Conservation (phyloP, 2,329 filamentous ascomycete genomes). For the Plenodomus biglobosus region DNA sequence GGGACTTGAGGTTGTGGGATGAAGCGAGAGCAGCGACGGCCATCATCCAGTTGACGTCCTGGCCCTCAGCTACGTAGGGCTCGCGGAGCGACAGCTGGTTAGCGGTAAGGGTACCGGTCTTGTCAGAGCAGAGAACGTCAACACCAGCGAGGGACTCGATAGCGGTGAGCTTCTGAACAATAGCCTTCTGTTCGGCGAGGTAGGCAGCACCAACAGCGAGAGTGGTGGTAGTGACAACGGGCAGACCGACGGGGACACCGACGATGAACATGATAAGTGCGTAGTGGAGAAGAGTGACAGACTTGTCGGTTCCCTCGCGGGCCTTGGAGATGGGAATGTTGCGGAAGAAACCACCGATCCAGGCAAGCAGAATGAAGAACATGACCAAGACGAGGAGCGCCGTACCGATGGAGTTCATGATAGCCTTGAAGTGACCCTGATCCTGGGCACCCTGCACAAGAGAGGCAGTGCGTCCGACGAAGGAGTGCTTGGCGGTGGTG, state of each 20-base stretch:
- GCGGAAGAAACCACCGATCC: slow-evolving; percentile 80
- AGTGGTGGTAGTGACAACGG: slow-evolving; percentile 76
- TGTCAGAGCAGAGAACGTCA: slow-evolving; percentile 78
- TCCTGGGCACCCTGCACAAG: slow-evolving; percentile 75
- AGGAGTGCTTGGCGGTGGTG: slow-evolving; percentile 69
- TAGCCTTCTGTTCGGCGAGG: slow-evolving; percentile 75
- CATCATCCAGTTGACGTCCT: slow-evolving; percentile 85
- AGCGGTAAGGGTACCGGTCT: slow-evolving; percentile 75
- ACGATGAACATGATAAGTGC: slow-evolving; percentile 64
- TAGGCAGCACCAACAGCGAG: slow-evolving; percentile 76
- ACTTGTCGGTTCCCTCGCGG: slow-evolving; percentile 53
- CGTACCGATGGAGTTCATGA: slow-evolving; percentile 81
- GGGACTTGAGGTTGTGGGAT: slow-evolving; percentile 76
- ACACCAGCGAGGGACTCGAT: slow-evolving; percentile 69
- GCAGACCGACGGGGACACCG: slow-evolving; percentile 75
- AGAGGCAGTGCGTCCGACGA: slow-evolving; percentile 74
- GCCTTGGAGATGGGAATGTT: slow-evolving; percentile 64
- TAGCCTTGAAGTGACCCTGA: slow-evolving; percentile 67
- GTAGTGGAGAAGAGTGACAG: slow-evolving; percentile 60
- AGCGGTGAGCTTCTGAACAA: slow-evolving; percentile 77
- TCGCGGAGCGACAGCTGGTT: slow-evolving; percentile 77
- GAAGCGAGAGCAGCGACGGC: slow-evolving; percentile 74
- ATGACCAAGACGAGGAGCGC: slow-evolving; percentile 73
- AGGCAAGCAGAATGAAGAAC: slow-evolving; percentile 72
- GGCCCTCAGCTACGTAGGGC: slow-evolving; percentile 73